A percentile compares a stretch with the other conserved stretches of the same genome.
These are phyloP conservation scores for Solanum hybrid DNA, from an alignment of 305 asterid genomes.

Conservation along the genomic window DNA sequence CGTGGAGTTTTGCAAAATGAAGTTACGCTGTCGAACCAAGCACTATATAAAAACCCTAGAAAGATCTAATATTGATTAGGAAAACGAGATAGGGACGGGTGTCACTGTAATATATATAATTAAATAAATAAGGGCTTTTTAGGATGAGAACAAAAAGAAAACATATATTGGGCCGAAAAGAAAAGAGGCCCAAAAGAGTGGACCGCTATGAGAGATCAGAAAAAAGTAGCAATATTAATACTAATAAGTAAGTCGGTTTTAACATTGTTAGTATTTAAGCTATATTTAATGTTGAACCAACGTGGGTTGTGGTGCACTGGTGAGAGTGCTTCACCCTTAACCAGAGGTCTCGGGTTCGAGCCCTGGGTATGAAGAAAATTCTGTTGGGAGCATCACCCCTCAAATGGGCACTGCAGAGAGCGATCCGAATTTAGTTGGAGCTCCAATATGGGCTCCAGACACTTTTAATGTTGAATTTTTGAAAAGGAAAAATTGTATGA, in stretches of 20 bases:
- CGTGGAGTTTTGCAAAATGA: neutral
- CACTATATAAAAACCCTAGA: conserved; percentile 1
- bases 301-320: too few relatives aligned
- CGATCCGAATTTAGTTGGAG: too few relatives aligned
- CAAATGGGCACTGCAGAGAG: too few relatives aligned
- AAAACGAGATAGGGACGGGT: neutral
- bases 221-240: neutral
- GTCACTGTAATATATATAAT: neutral
- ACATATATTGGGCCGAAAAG: neutral
- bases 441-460: too few relatives aligned
- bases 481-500: neutral
- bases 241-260: neutral
- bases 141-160: neutral
- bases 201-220: neutral
- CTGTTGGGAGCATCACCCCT: too few relatives aligned
- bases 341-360: too few relatives aligned
- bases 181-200: neutral
- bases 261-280: neutral
- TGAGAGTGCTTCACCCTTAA: too few relatives aligned
- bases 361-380: too few relatives aligned
- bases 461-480: neutral
- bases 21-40: neutral
- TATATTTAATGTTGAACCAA: too few relatives aligned
- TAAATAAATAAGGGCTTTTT: neutral
- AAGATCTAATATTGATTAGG: neutral